Evolutionary conservation across 2,329 filamentous ascomycete species (phyloP).

Genomic region (Ascochyta koolunga): DNA sequence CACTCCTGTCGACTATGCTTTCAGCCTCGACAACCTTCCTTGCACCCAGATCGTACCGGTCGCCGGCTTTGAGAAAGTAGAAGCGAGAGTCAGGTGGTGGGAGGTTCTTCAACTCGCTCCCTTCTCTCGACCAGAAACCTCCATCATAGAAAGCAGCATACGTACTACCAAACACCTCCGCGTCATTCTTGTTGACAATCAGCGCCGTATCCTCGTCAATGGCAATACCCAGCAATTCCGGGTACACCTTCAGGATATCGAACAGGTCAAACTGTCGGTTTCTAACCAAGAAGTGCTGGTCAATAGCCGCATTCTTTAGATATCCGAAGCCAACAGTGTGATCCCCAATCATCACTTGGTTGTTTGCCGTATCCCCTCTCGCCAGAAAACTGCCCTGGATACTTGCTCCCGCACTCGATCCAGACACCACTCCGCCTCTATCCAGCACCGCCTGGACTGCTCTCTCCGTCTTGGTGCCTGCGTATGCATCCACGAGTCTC

Average conservation of each 20-base stretch:
- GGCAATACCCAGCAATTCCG: constrained; percentile 27
- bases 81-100: constrained; percentile 23
- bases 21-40: constrained; percentile 20
- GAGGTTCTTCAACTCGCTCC: constrained; percentile 23
- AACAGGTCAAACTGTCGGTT: constrained; percentile 38
- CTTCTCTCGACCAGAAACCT: constrained; percentile 34
- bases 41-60: constrained; percentile 26
- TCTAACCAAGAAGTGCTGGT: constrained; percentile 34
- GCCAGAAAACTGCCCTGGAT: constrained; percentile 32
- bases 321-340: constrained; percentile 34
- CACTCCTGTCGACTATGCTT: not conserved
- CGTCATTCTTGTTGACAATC: constrained; percentile 28
- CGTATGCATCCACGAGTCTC: constrained; percentile 34
- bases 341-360: constrained; percentile 31
- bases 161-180: constrained; percentile 34
- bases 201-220: constrained; percentile 37
- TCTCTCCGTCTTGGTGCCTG: constrained; percentile 30
- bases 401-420: constrained; percentile 31
- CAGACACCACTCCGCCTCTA: constrained; percentile 29
- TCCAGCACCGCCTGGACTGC: constrained; percentile 29
- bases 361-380: constrained; percentile 30
- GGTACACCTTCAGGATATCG: constrained; percentile 27
- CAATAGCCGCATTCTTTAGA: constrained; percentile 33
- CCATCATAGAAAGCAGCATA: constrained; percentile 35
- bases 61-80: constrained; percentile 30